Percentiles rank a stretch among this genome's conserved stretches.
phyloP scores from a whole-genome alignment of 106 monocot genomes.

The Dioscorea zingiberensis region DNA sequence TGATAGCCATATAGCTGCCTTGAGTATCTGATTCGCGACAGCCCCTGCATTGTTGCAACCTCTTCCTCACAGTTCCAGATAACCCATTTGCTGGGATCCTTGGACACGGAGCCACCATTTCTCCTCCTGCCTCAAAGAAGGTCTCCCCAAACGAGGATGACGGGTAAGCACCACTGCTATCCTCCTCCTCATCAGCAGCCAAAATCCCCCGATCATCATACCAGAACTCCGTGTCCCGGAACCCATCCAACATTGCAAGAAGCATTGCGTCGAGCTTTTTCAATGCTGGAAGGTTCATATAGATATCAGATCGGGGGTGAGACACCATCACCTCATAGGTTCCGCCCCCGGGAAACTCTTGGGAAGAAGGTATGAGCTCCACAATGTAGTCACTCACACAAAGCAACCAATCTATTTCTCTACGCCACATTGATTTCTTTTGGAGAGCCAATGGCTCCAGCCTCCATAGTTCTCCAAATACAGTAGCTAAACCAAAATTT shows the following conservation, averaged over 20 bases:
- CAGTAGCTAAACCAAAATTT: slow-evolving; percentile 47
- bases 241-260: slow-evolving; percentile 77
- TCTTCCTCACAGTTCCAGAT: slow-evolving; percentile 56
- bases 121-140: slow-evolving; percentile 78
- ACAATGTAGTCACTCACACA: slow-evolving; percentile 86
- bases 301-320: slow-evolving; percentile 60
- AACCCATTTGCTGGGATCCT: slow-evolving; percentile 67
- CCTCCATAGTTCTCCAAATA: slow-evolving; percentile 92
- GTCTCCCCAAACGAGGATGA: slow-evolving; percentile 45
- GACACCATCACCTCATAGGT: slow-evolving; percentile 90
- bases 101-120: slow-evolving; percentile 98
- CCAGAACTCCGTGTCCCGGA: slow-evolving; percentile 79
- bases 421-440: slow-evolving; percentile 88
- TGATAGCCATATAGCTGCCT: slow-evolving; percentile 96
- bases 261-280: slow-evolving; percentile 94
- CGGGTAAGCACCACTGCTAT: slow-evolving; percentile 21
- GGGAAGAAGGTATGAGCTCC: slow-evolving; percentile 75
- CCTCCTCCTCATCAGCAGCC: slow-evolving; percentile 51
- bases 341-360: slow-evolving; percentile 89
- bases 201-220: slow-evolving; percentile 80
- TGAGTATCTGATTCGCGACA: slow-evolving; percentile 86
- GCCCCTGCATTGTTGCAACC: slow-evolving; percentile 73
- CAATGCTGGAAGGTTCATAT: slow-evolving; percentile 87
- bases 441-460: slow-evolving; percentile 71
- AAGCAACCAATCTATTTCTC: slow-evolving; percentile 92